Percentiles rank a stretch among this genome's conserved stretches.
Conservation (phyloP, 495 filamentous ascomycete genomes). For the Hypoxylon lenormandii region DNA sequence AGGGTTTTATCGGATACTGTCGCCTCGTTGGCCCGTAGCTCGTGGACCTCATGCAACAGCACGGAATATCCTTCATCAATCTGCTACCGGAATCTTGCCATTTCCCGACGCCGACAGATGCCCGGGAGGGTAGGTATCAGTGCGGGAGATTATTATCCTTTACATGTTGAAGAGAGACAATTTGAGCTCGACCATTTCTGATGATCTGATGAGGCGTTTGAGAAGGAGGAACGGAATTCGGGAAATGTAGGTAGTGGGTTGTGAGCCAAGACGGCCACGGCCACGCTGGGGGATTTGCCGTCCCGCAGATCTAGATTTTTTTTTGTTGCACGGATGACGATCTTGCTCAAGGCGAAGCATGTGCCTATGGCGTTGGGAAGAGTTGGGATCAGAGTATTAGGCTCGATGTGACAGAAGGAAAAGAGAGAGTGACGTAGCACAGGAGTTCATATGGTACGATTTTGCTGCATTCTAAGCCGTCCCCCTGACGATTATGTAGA, state of each 20-base stretch:
- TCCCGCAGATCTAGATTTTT: slow-evolving; percentile 20
- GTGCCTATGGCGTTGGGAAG: slow-evolving; percentile 10
- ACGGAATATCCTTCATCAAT: slow-evolving; percentile 19
- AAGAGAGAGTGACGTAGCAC: slow-evolving; percentile 36
- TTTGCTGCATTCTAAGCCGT: slow-evolving; percentile 30
- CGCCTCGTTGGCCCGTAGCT: slow-evolving; percentile 17
- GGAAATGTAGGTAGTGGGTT: too few species aligned
- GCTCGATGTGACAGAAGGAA: slow-evolving; percentile 31
- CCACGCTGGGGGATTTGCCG: slow-evolving; percentile 15
- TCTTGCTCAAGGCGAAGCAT: slow-evolving; percentile 30
- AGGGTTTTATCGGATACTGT: slow-evolving; percentile 13
- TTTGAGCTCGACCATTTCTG: slow-evolving; percentile 8
- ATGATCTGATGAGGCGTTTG: slow-evolving; percentile 28
- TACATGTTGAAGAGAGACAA: background rate
- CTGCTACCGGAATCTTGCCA: slow-evolving; percentile 34
- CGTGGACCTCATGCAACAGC: slow-evolving; percentile 23
- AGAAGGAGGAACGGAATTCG: slow-evolving; percentile 9
- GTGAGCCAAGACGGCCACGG: slow-evolving; percentile 22
- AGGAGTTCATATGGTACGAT: slow-evolving; percentile 39
- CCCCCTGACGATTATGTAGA: slow-evolving; percentile 9
- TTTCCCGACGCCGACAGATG: slow-evolving; percentile 30
- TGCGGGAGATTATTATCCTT: too few species aligned
- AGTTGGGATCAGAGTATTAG: slow-evolving; percentile 35
- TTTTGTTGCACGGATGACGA: slow-evolving; percentile 19
- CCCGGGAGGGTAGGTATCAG: background rate